Base-by-base conservation (phyloP, 257 asterid species). In the Henckelia pumila region DNA sequence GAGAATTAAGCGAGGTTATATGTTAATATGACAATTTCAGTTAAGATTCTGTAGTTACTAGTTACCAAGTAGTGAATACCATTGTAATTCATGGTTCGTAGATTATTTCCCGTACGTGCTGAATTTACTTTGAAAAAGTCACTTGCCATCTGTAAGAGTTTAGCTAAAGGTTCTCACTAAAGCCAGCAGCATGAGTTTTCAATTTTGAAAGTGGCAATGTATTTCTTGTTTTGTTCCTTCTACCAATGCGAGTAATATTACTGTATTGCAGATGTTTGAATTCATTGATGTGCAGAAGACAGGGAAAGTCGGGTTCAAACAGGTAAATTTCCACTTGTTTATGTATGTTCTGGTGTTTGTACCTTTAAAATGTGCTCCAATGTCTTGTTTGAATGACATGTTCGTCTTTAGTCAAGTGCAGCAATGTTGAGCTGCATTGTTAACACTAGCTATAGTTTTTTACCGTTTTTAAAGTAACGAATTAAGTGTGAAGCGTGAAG, bases 231-330 rank as follows among this genome's bases (percentile, higher is more conserved):
- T 52, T 30, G 16, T 50, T 4, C 62, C n/a, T 35, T 23, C 30
- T n/a, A 21, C 32, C 72, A 28, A 30, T 63, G 32, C 66, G 63
- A 55, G 37, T 24, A 47, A 21, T n/a, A 24, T 44, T 44, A 56
- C 29, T 40, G 55, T 66, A 65, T 56, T 52, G 63, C 91, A 91
- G 99, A 89, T 94, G 66, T 91, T 94, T 80, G 85, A 68, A 23
- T 91, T 84, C 77, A 58, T 89, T 72, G 97, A 94, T 71, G 84
- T 79, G 77, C 82, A 77, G 86, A 89, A 84, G 85, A 84, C 56
- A 4, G 94, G 98, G 50, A 84, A 86, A 79, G 78, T 89, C 68
- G 78, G 91, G 40, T 94, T 94, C 64, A 94, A 88, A 75, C 96
- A 88, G 96, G 99, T 86, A 65, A 16, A n/a, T 68, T 64, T 71